Evolutionary conservation across 2,329 filamentous ascomycete genomes (phyloP), one percentile per base, ranked within the genome.

Genomic region (Fusarium chlamydosporum): DNA sequence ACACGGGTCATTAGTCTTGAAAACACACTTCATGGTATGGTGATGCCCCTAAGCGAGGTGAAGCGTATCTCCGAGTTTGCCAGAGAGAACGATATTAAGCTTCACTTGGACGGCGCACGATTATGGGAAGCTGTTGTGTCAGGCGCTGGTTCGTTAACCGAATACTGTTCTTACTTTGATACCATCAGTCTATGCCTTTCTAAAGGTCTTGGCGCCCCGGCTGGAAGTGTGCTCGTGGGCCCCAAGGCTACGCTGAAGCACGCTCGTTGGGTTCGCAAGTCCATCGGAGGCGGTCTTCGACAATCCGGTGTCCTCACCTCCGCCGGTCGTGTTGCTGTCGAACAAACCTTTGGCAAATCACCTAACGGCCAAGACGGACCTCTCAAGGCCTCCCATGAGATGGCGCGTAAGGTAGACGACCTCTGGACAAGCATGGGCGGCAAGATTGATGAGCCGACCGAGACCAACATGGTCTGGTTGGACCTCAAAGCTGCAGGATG

Each of bases 391-490:
- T 87, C 85, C 6, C 91, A 95, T 76, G 80, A 81, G 42, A 86
- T 86, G 57, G 91, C 92, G 0, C 86, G 85, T 76, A 82, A 80
- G 70, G 80, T 91, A 41, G 92, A 91, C 85, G 82, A 82, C n/a
- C 78, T 91, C 68, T 97, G 93, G 93, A 85, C 82, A 7, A 81
- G 80, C 16, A 82, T 89, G 52, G 93, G 93, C 6, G 93, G 93
- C 2, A 88, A 86, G 78, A 79, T 93, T 58, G 79, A 84, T 20
- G 84, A 90, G 61, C 90, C 91, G 0, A 90, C 92, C 2, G 90
- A 97, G 75, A 96, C 93, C n/a, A 97, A 97, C 80, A 96, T 97
- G 92, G 88, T 93, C 34, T 97, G 92, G 93, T 75, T 96, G 60
- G 90, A 96, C 77, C 81, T 96, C 16, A 85, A 88, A 31, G 84